A percentile compares a stretch with the other conserved stretches of the same genome.
Conservation (phyloP, 495 filamentous ascomycete species). For the Talaromyces liani region DNA sequence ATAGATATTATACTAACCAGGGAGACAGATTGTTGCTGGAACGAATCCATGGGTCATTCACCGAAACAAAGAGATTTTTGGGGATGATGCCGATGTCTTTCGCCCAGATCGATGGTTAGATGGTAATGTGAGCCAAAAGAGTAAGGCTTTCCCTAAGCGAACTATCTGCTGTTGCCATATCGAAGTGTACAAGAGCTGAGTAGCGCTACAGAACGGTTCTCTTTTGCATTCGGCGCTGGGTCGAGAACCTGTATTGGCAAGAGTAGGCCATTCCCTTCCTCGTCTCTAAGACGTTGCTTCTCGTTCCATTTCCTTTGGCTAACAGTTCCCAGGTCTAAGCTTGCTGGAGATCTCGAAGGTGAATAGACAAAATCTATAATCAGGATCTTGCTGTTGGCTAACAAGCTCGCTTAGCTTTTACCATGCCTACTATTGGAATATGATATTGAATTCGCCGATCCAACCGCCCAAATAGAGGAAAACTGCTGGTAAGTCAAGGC, state of each 20-base stretch:
- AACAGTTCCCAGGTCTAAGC: neutral
- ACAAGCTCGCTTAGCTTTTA: neutral
- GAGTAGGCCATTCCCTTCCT: conserved; percentile 59
- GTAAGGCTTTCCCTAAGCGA: neutral
- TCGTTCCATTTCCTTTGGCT: conserved; percentile 40
- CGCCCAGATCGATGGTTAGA: conserved; percentile 58
- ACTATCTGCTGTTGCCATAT: neutral
- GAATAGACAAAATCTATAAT: neutral
- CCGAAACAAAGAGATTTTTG: conserved; percentile 44
- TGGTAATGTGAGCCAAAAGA: conserved; percentile 18
- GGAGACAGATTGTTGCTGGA: conserved; percentile 24
- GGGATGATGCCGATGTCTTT: conserved; percentile 49
- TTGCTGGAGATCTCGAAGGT: neutral
- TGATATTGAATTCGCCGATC: neutral
- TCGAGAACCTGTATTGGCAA: conserved; percentile 60
- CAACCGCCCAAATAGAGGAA: neutral
- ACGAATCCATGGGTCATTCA: conserved; percentile 46
- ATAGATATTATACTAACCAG: neutral
- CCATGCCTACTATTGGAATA: neutral
- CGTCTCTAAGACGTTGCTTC: conserved; percentile 75
- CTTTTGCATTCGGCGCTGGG: conserved; percentile 55
- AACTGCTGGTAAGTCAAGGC: neutral
- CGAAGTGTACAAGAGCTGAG: neutral
- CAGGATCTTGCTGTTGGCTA: neutral
- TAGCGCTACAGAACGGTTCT: neutral